Base-by-base conservation (phyloP, 139 green algal genomes). In the Chlorella sp. region DNA sequence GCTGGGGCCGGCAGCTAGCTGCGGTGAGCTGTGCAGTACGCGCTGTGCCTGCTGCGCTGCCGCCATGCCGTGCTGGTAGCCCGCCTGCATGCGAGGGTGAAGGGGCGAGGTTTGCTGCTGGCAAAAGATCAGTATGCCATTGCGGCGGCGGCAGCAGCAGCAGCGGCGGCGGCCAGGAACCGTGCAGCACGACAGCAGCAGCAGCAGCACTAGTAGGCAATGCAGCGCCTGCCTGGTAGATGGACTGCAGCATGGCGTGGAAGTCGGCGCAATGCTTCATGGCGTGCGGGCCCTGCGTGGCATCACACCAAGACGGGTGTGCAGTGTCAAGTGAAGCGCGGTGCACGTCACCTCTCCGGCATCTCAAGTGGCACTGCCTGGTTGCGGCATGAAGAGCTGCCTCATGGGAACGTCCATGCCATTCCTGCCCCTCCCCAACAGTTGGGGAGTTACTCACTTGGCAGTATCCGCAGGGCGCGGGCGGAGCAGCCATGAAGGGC, bases 391-490 rank as follows among this genome's bases (percentile, higher is more conserved):
- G n/a, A n/a, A n/a, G n/a, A n/a, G n/a, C n/a, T n/a, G n/a, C n/a
- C n/a, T n/a, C n/a, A n/a, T n/a, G n/a, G n/a, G n/a, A n/a, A n/a
- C n/a, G n/a, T n/a, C n/a, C n/a, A n/a, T n/a, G n/a, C n/a, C n/a
- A n/a, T n/a, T n/a, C n/a, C n/a, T n/a, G n/a, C n/a, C n/a, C n/a
- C n/a, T n/a, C n/a, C n/a, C n/a, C n/a, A n/a, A n/a, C n/a, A n/a
- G n/a, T n/a, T n/a, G n/a, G n/a, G n/a, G n/a, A n/a, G n/a, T n/a
- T n/a, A n/a, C n/a, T n/a, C n/a, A 69, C 63, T 36, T 75, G 69
- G 74, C 74, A 81, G 51, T 81, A 81, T 17, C 30, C 20, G 55
- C 74, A 81, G 74, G 55, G 74, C 72, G 72, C 72, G 28, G 72
- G 72, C 41, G 71, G 71, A 28, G 25, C 68, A 0, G 67, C 32